Evolutionary conservation across 441 rosid genomes (phyloP), one percentile per base, ranked within the genome.

Genomic region (Mallotus japonicus): DNA sequence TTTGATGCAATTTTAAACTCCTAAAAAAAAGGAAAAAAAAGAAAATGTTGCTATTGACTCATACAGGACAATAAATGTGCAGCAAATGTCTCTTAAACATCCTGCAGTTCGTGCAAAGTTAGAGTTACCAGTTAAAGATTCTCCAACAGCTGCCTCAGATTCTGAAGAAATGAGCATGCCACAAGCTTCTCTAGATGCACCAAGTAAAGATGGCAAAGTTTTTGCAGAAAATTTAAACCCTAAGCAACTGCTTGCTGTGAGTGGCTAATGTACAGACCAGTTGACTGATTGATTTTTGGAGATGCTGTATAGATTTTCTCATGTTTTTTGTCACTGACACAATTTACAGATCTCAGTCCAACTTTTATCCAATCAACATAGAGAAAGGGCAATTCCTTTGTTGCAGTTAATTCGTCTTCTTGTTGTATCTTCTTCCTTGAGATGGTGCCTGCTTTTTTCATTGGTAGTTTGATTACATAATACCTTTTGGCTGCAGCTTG

Each of bases 81-180:
- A 95, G 99, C 92, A 89, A 81, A 59, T 89, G 73, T 76, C 83
- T 71, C 83, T 95, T 80, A 87, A 83, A 69, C 83, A 91, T 81
- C 91, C 98, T 70, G 76, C 64, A 64, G 79, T 90, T 62, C 85
- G 88, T 60, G 76, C 78, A 63, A 91, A 77, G 74, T 83, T 95
- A 74, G 97, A 92, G 62, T 76, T 95, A 77, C 87, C 86, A 40
- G 71, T 62, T 50, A 82, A 59, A 62, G 62, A 73, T 42, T 58
- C 81, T 72, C 72, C 83, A 15, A 19, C 77, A 69, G 24, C 66
- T 61, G 78, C 71, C 49, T 69, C 65, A 40, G 75, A 66, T 73
- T 72, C 85, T 63, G 73, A 73, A 77, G 81, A 82, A 76, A 67
- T 76, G 24, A 77, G 3, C 16, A 69, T 68, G 59, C 80, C 82